Evolutionary conservation across 1,284 basidiomycete genomes (phyloP).

Genomic region (Boletellus deceptivus): DNA sequence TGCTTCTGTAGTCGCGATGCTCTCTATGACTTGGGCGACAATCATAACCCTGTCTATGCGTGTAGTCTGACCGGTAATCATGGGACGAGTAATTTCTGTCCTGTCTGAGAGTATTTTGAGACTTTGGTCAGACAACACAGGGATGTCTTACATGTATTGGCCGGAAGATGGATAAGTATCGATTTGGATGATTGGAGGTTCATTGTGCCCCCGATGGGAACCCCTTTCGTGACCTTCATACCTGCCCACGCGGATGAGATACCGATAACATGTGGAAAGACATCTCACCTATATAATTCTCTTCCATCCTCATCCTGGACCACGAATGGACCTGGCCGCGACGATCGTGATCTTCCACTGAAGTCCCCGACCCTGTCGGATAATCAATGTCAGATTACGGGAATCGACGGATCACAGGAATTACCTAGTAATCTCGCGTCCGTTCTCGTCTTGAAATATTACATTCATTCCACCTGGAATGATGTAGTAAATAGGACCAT

Average conservation of each 20-base stretch:
- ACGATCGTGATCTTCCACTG: slow-evolving; percentile 23
- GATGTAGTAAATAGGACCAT: slow-evolving; percentile 55
- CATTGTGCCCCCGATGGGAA: slow-evolving; percentile 23
- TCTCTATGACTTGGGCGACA: slow-evolving; percentile 22
- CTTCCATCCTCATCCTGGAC: slow-evolving; percentile 51
- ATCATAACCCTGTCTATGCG: slow-evolving; percentile 25
- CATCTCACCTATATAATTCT: slow-evolving; percentile 45
- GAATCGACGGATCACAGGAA: neutral
- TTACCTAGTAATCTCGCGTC: slow-evolving; percentile 65
- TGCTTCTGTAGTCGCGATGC: slow-evolving; percentile 22
- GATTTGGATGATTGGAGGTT: slow-evolving; percentile 29
- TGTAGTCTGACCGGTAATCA: slow-evolving; percentile 24
- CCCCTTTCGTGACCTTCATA: slow-evolving; percentile 30
- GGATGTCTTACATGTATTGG: slow-evolving; percentile 19
- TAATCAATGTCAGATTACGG: slow-evolving; percentile 23
- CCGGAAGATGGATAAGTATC: slow-evolving; percentile 23
- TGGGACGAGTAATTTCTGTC: slow-evolving; percentile 29
- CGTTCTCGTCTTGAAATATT: slow-evolving; percentile 65
- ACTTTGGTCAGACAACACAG: slow-evolving; percentile 1
- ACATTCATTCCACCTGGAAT: slow-evolving; percentile 64
- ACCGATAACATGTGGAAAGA: neutral
- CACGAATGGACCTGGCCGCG: slow-evolving; percentile 39
- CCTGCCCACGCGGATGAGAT: slow-evolving; percentile 17
- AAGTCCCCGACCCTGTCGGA: slow-evolving; percentile 46
- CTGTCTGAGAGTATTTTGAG: slow-evolving; percentile 17